phyloP scores from a whole-genome alignment of 305 asterid genomes.

The Galium porrigens region DNA sequence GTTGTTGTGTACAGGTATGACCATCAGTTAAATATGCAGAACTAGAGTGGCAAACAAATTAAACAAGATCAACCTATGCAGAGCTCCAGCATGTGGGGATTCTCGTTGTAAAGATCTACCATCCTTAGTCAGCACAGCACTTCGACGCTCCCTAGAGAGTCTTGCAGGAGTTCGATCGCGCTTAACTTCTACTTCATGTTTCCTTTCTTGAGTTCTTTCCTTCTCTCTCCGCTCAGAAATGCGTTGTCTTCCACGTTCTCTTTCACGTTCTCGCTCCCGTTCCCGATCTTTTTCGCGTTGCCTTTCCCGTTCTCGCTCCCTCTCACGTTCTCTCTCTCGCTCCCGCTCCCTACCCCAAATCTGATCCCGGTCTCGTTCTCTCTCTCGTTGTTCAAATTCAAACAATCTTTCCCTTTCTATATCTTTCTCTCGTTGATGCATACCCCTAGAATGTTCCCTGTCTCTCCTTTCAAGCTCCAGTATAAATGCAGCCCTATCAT shows the following conservation, averaged over 20 bases:
- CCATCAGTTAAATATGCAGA: constrained; percentile 47
- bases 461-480: constrained; percentile 69
- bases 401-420: constrained; percentile 60
- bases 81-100: constrained; percentile 69
- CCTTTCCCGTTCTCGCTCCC: constrained; percentile 52
- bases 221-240: constrained; percentile 64
- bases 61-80: constrained; percentile 81
- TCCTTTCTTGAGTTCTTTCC: constrained; percentile 55
- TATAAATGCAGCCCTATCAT: constrained; percentile 47
- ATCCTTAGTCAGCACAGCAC: constrained; percentile 64
- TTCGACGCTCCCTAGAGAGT: constrained; percentile 63
- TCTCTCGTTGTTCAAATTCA: constrained; percentile 43
- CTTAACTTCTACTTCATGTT: constrained; percentile 46
- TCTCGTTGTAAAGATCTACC: constrained; percentile 52
- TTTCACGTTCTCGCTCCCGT: constrained; percentile 39
- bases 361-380: constrained; percentile 38
- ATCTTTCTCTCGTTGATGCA: constrained; percentile 67
- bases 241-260: constrained; percentile 46
- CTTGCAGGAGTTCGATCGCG: constrained; percentile 67
- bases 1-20: constrained; percentile 45
- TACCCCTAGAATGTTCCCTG: constrained; percentile 40
- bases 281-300: constrained; percentile 40
- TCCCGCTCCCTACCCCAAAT: constrained; percentile 29
- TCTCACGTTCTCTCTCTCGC: constrained; percentile 40
- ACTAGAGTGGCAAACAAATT: constrained; percentile 44